Evolutionary conservation across 257 asterid species (phyloP), one percentile per base, ranked within the genome.

Genomic region (Solanum phureja): DNA sequence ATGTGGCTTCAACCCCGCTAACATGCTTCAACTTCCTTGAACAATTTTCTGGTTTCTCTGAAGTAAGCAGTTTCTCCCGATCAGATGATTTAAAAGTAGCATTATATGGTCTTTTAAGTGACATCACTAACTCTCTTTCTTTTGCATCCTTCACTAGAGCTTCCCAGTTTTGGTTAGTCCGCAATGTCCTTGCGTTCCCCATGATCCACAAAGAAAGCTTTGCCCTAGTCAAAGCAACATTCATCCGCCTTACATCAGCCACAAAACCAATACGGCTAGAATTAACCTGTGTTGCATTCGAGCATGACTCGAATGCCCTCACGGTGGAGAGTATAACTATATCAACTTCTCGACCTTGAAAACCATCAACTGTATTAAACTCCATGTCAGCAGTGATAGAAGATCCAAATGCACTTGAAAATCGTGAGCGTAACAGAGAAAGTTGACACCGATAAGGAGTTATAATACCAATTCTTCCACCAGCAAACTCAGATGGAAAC

Each of bases 311-410:
- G 52, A 97, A 91, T 83, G 99, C 98, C 90, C 99, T 93, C 87
- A 97, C 99, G 14, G 99, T 97, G 86, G 99, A 97, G 84, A 97
- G 98, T 79, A 97, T 89, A 85, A 97, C 88, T 90, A 97, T 93
- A 87, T 97, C 99, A 86, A 97, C 98, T 91, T 97, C 99, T 84
- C 99, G 94, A 34, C 99, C 99, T 93, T 97, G 99, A 91, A 97
- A 97, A 88, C 99, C 99, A 90, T 97, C 98, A 60, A 97, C 97
- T 16, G 99, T 97, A 89, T 97, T 97, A 75, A 97, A 97, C 89
- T 97, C 99, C 90, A 97, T 95, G 73, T 95, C 98, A 49, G 96
- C 91, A n/a, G 93, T 69, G 87, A 94, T 83, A 71, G 98, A 90
- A 90, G 98, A 89, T 87, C 99, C 99, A 91, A 97, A 95, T 88